Base-by-base conservation (phyloP, 2,329 filamentous ascomycete species). In the Ascochyta clinopodiicola region DNA sequence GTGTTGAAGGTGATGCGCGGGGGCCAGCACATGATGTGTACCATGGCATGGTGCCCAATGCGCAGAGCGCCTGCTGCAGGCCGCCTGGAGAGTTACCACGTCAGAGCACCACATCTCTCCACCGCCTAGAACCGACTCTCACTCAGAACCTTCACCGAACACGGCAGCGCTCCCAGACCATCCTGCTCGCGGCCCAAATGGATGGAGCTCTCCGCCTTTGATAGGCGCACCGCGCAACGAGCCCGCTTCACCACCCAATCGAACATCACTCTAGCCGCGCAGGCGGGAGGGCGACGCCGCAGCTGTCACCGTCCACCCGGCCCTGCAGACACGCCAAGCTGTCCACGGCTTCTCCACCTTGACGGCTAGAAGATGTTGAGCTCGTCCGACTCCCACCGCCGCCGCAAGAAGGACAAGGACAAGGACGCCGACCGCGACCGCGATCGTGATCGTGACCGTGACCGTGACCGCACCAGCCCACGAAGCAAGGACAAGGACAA, bases 321-420 rank as follows among this genome's bases (percentile, higher is more conserved):
- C 52, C 37, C 56, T 55, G 51, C 42, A 62, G 62, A 65, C 52
- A 59, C 61, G 63, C 60, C 60, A 38, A 58, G 51, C 56, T 46
- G 37, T 43, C 44, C 29, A 42, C 52, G 56, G 54, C 46, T 59
- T 51, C 57, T 60, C 53, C 56, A 63, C 57, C 60, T 59, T 55
- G 32, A 56, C 54, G 38, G 25, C 31, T 44, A 57, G 47, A 60
- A 54, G 44, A 75, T 72, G 66, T 58, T 68, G 63, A 65, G 62
- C 63, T 66, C 69, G 42, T 71, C 71, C 39, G 72, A 75, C 60
- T 55, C 66, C 44, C 68, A 69, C 54, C 71, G 74, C 48, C 76
- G 75, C 56, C 74, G 74, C 60, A 74, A 70, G 51, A 77, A 75
- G 59, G 73, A 73, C 43, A 77, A 75, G 59, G 73, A 73, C 43